These are phyloP conservation scores for Ceratocystis papillata DNA, from an alignment of 2,329 filamentous ascomycete species.

Conservation along the genomic window DNA sequence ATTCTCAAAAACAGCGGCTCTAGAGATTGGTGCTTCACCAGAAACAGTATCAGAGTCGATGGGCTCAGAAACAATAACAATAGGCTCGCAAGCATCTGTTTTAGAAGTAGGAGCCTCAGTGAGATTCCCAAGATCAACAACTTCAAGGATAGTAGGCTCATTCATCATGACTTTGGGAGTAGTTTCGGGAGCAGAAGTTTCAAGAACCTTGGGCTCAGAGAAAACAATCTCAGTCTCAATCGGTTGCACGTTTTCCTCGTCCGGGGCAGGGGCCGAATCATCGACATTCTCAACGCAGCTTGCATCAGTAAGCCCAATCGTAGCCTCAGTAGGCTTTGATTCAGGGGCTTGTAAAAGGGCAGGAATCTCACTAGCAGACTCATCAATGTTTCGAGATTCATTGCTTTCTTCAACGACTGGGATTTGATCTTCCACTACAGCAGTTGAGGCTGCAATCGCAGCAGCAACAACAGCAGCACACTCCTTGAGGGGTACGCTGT, in stretches of 20 bases:
- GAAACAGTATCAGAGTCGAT: background rate
- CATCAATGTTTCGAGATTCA: conserved; percentile 16
- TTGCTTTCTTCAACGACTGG: background rate
- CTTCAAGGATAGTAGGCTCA: background rate
- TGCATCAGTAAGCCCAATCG: background rate
- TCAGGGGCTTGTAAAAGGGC: background rate
- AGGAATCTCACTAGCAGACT: background rate
- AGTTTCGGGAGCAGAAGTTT: background rate
- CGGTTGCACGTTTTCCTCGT: background rate
- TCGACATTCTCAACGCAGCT: conserved; percentile 17
- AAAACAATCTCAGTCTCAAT: conserved; percentile 11
- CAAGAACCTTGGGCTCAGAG: background rate
- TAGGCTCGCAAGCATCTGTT: background rate
- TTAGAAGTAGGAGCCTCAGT: background rate
- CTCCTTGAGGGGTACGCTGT: background rate
- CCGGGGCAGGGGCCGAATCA: conserved; percentile 11
- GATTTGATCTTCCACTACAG: background rate
- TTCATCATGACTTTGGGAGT: background rate
- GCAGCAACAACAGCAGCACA: background rate
- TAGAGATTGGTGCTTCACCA: background rate
- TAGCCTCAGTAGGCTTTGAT: background rate
- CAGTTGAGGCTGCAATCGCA: background rate
- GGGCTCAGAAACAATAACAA: conserved; percentile 6
- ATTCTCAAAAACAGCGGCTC: background rate
- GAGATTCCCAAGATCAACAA: background rate